Evolutionary conservation across 805 yeast genomes (phyloP), one percentile per base, ranked within the genome.

Genomic region (Schizosaccharomyces osmophilus): DNA sequence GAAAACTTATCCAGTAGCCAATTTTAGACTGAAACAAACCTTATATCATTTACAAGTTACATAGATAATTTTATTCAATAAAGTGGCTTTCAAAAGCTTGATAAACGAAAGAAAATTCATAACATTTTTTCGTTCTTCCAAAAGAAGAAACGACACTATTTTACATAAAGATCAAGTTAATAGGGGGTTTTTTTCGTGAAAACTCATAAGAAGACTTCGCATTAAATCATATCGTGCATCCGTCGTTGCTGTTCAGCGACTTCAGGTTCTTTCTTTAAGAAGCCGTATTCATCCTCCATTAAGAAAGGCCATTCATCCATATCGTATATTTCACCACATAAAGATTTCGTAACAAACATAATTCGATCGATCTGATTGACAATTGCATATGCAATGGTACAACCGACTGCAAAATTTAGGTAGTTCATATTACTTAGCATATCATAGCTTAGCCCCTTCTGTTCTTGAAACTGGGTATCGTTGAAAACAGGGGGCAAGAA

Each of bases 371-470:
- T 41, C n/a, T 43, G 43, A 31, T 42, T 42, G 19, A 59, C 55
- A 43, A 59, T 43, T n/a, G 54, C 61, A 43, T 31, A 42, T 15
- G 61, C 39, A 24, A 45, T 42, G 19, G 61, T 59, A 22, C 61
- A 59, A 29, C 61, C 61, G 39, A 59, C 61, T 11, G 61, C 61
- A 31, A 59, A 45, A 29, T 42, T 41, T 2, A 43, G 36, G 36
- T 59, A 59, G 17, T 42, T 24, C 26, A n/a, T 41, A 22, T 59
- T 24, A 29, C 41, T 26, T 6, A 59, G 17, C 22, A 31, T n/a
- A 8, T 19, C 54, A 51, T 39, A 41, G 9, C 24, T 29, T 19
- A 59, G 4, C 5, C 31, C 17, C 31, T 17, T 45, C n/a, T 55
- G 61, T 5, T 15, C 29, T 9, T 31, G 48, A 26, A 5, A 19